A percentile compares a stretch with the other conserved stretches of the same genome.
phyloP scores from a whole-genome alignment of 768 basidiomycete genomes.

The Psilocybe azurescens region DNA sequence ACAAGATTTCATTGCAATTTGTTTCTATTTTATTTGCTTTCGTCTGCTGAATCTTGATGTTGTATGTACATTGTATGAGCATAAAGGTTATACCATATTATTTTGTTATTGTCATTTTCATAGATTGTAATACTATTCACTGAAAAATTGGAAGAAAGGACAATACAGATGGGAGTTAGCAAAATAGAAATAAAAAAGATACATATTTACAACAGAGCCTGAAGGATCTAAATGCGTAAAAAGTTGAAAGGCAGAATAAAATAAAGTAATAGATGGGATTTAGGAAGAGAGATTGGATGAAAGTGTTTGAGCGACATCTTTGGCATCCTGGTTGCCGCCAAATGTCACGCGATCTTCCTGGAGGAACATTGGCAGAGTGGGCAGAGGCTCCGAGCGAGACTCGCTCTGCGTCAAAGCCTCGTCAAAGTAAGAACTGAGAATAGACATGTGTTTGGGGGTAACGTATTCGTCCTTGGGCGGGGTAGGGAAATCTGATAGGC shows the following conservation, averaged over 20 bases:
- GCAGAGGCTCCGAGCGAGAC: background rate
- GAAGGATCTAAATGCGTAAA: slow-evolving; percentile 5
- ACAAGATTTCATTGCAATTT: background rate
- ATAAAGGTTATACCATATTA: slow-evolving; percentile 15
- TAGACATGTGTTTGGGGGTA: slow-evolving; percentile 20
- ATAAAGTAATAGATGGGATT: slow-evolving; percentile 4
- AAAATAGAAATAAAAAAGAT: slow-evolving; percentile 6
- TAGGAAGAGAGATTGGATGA: slow-evolving; percentile 12
- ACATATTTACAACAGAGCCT: slow-evolving; percentile 11
- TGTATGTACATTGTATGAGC: slow-evolving; percentile 13
- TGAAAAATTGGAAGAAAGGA: background rate
- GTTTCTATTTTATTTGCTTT: slow-evolving; percentile 3
- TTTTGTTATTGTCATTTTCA: background rate
- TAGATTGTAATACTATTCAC: slow-evolving; percentile 3
- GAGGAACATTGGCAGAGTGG: slow-evolving; percentile 7
- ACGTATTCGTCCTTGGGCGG: slow-evolving; percentile 49
- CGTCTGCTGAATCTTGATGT: slow-evolving; percentile 22
- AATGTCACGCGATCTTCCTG: slow-evolving; percentile 27
- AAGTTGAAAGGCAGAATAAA: background rate
- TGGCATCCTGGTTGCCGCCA: slow-evolving; percentile 28
- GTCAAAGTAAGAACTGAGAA: slow-evolving; percentile 27
- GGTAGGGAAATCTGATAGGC: slow-evolving; percentile 73
- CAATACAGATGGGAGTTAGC: slow-evolving; percentile 4
- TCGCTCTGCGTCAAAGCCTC: slow-evolving; percentile 26
- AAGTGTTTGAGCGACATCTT: slow-evolving; percentile 25